Conservation (phyloP, 495 filamentous ascomycete genomes). For the Cercophora samala region DNA sequence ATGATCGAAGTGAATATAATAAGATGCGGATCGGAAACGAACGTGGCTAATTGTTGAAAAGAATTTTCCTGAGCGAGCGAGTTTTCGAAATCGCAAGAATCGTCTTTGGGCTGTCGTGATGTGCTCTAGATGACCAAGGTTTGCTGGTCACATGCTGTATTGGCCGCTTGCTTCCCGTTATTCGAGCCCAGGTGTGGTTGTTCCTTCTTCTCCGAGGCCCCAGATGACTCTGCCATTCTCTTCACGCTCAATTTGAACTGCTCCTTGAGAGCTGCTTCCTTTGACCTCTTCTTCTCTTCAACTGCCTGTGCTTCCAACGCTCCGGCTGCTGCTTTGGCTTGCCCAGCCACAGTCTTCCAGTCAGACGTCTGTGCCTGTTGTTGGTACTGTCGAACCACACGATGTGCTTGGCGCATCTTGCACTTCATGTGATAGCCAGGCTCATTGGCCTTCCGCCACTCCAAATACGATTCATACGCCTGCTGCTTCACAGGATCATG, state of each 20-base stretch:
- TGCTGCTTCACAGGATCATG: constrained; percentile 39
- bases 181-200: constrained; percentile 12
- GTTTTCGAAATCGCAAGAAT: not conserved
- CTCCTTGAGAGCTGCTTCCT: not conserved
- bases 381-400: constrained; percentile 34
- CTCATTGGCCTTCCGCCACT: constrained; percentile 40
- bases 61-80: not conserved
- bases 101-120: not conserved
- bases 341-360: constrained; percentile 30
- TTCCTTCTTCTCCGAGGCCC: constrained; percentile 17
- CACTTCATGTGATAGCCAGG: constrained; percentile 39
- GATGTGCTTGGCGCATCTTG: constrained; percentile 43
- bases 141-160: constrained; percentile 1
- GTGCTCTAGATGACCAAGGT: not conserved
- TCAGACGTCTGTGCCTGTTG: constrained; percentile 14
- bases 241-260: not conserved
- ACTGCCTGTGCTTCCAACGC: constrained; percentile 3
- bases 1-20: not conserved
- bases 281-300: not conserved
- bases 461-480: constrained; percentile 43
- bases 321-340: constrained; percentile 30
- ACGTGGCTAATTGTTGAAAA: not conserved
- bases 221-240: not conserved
- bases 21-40: not conserved
- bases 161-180: constrained; percentile 18